Base-by-base conservation (phyloP, 371 early-diverging fungal species). In the Mortierella sp. region DNA sequence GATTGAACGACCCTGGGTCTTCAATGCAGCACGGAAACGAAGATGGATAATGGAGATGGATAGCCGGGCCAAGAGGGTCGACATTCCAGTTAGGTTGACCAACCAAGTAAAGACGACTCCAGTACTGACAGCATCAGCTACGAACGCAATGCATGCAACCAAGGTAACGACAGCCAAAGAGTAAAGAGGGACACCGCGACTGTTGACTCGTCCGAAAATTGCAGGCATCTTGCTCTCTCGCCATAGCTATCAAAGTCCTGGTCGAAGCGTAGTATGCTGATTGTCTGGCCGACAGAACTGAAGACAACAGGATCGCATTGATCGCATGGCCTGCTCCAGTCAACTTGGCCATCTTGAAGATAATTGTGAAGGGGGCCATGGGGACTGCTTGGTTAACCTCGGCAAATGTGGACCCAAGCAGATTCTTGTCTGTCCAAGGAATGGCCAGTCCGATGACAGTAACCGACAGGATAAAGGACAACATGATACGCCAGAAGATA, bases 31-130 rank as follows among this genome's bases (percentile, higher is more conserved):
- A 43, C 96, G 93, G 92, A 96, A 96, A 34, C 96, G 94, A 64
- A 94, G 85, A 76, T 96, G 96, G 24, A 92, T 93, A 70, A 94
- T 78, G 6, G 91, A 86, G 69, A 96, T 96, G 61, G 90, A 87
- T 41, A 95, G 74, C 96, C 96, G 96, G 41, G 94, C 92, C 34
- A 94, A 85, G 40, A 96, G 87, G 47, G 95, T 95, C 2, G 96
- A 91, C 48, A 93, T 87, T 0, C 93, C 92, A 13, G 93, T 88
- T 31, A 96, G 69, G 76, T 88, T 89, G 64, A 93, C 88, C 39
- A 95, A 85, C 91, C 94, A 95, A 26, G 77, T 87, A 73, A 95
- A 96, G 1, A 95, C 93, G 19, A 89, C 88, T 40, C 93, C 93
- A 14, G 92, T 91, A 19, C 89, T 87, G n/a, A 89, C 88, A 34